phyloP scores from a whole-genome alignment of 2,329 filamentous ascomycete species.

The Periconia sp. region DNA sequence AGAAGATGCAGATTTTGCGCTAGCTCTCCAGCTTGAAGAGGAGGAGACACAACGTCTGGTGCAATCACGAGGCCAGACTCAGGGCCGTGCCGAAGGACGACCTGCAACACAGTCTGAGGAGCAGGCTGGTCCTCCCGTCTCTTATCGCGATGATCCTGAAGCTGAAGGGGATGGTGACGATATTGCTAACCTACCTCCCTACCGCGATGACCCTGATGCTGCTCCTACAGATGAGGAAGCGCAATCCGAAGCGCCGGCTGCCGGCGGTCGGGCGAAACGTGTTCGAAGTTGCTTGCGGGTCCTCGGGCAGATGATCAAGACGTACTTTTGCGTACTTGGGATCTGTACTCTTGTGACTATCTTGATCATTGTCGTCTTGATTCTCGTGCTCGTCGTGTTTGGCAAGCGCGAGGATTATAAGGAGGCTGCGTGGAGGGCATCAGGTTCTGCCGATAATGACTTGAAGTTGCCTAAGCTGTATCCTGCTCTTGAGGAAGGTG shows the following conservation, averaged over 20 bases:
- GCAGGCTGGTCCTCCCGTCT: not conserved
- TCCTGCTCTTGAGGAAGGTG: slow-evolving; percentile 12
- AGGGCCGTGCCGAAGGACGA: not conserved
- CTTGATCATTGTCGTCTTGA: slow-evolving; percentile 3
- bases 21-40: slow-evolving; percentile 14
- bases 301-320: slow-evolving; percentile 1
- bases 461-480: slow-evolving; percentile 15
- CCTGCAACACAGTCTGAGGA: not conserved
- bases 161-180: slow-evolving; percentile 1
- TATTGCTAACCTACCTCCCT: slow-evolving; percentile 6
- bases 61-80: slow-evolving; percentile 1
- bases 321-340: slow-evolving; percentile 2
- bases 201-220: slow-evolving; percentile 16
- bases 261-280: not conserved
- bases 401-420: slow-evolving; percentile 5
- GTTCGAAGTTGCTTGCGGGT: slow-evolving; percentile 1
- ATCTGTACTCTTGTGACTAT: slow-evolving; percentile 7
- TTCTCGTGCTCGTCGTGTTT: slow-evolving; percentile 1
- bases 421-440: slow-evolving; percentile 10
- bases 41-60: slow-evolving; percentile 6
- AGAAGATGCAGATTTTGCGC: slow-evolving; percentile 19
- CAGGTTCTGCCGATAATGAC: slow-evolving; percentile 10
- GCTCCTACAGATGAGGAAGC: slow-evolving; percentile 6
- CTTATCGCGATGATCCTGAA: slow-evolving; percentile 16
- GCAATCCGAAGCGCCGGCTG: slow-evolving; percentile 1